Evolutionary conservation across 2,329 filamentous ascomycete species (phyloP), one percentile per base, ranked within the genome.

Genomic region (Ascochyta fabae): DNA sequence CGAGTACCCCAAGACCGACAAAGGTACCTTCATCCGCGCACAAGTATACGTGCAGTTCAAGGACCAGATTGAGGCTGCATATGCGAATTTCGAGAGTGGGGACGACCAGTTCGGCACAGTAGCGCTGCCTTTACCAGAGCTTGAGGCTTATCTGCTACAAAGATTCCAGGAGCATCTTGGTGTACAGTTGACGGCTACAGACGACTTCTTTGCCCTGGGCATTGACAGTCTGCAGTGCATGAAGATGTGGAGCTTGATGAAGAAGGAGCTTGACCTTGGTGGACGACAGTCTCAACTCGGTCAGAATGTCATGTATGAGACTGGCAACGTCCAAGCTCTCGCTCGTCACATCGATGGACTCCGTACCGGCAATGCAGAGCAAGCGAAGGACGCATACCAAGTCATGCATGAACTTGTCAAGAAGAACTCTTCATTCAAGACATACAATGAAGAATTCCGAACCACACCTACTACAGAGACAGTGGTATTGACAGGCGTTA

Each of bases 201-300:
- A 81, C 0, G 86, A 88, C 65, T 84, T 89, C 64, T 88, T 88
- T 64, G 72, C 78, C 0, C 72, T 79, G 0, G 86, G 86, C 0
- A 75, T 87, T 2, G 86, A 88, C 66, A 85, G 81, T 41, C 69
- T 88, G 24, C 83, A 86, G 58, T 81, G 84, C 1, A 84, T 86
- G 26, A 79, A 81, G 48, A 80, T 86, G 53, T 80, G 86, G 59
- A 77, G 78, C 15, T 70, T 76, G 1, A 81, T 89, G 26, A 72
- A 83, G 48, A 79, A 79, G 12, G 75, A 80, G 0, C 65, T 88
- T 2, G 78, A 85, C 24, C 62, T 85, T 1, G 76, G 78, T 1
- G 79, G 79, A 0, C 58, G 58, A 13, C 72, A 78, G 13, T 40
- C 61, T 13, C 69, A 75, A 9, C 68, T 87, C 0, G 78, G 80